phyloP scores from a whole-genome alignment of 306 rosid species.

The Prunus mira region DNA sequence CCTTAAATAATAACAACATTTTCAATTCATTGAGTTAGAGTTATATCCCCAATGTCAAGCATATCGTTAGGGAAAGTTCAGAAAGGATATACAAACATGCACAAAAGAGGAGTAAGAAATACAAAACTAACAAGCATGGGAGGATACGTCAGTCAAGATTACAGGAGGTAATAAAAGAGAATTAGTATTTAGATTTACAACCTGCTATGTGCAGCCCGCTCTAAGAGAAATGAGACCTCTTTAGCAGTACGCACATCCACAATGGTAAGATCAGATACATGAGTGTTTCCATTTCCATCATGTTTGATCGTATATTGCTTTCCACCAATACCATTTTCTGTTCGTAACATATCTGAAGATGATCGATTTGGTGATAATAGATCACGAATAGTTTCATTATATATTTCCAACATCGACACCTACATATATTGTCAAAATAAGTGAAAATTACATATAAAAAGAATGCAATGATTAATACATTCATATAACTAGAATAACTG shows the following conservation, averaged over 20 bases:
- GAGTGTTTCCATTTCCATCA: slow-evolving; percentile 73
- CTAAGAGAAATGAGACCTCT: slow-evolving; percentile 85
- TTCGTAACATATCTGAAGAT: slow-evolving; percentile 38
- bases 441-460: slow-evolving; percentile 7
- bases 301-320: slow-evolving; percentile 92
- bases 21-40: background rate
- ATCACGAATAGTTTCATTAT: slow-evolving; percentile 89
- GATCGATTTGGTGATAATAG: slow-evolving; percentile 61
- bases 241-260: slow-evolving; percentile 85
- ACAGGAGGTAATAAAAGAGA: background rate
- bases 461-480: background rate
- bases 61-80: background rate
- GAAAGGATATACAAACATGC: background rate
- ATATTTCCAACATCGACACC: slow-evolving; percentile 99
- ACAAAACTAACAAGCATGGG: background rate
- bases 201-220: slow-evolving; percentile 93
- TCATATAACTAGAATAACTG: background rate
- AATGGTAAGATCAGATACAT: slow-evolving; percentile 83
- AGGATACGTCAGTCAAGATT: background rate
- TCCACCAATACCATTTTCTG: slow-evolving; percentile 66
- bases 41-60: background rate
- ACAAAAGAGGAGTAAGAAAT: background rate
- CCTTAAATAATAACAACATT: background rate
- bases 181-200: slow-evolving; percentile 11
- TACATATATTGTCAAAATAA: slow-evolving; percentile 20